Base-by-base conservation (phyloP, 108 stramenopile genomes). In the Nitzschia palea region DNA sequence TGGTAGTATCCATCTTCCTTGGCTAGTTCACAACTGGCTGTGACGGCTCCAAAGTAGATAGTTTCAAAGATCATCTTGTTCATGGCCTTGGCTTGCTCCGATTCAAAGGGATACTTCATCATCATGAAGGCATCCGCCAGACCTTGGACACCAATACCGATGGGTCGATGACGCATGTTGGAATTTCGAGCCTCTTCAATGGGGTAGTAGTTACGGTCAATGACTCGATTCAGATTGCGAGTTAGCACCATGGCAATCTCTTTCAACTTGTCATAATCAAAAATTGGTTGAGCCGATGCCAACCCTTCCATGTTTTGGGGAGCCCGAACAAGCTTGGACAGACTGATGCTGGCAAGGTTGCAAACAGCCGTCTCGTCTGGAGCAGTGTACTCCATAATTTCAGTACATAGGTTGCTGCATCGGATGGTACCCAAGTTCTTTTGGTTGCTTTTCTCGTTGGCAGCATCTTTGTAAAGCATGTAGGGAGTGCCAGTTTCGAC, bases 401-500 rank as follows among this genome's bases (percentile, higher is more conserved):
- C 97, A 10, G 94, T 95, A 68, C 97, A 98, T 29, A 99, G 73
- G 89, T 99, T 99, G 52, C 94, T 96, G 76, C 89, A 96, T 59
- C 90, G 91, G 77, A 99, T 99, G 36, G 96, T 97, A 28, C 99
- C 99, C 64, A 98, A 77, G 68, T 99, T 97, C 70, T 98, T 73
- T 81, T 99, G 99, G 80, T 99, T 99, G 55, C 90, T 94, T 82
- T 99, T 99, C 40, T 37, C 55, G 79, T 99, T 99, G 86, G 97
- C 98, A 44, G 92, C 87, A 75, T 99, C 99, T 90, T 99, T 99
- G 94, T 85, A 99, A 63, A 99, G 83, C 95, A 99, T 99, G 90
- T 98, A 99, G 35, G 99, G 99, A 42, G 97, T 98, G 62, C 99
- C 99, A 4, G 98, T 99, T 87, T 99, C 99, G 35, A 98, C 95